Percentiles rank a stretch among this genome's conserved stretches.
phyloP scores from a whole-genome alignment of 305 asterid genomes.

The Withania somnifera region DNA sequence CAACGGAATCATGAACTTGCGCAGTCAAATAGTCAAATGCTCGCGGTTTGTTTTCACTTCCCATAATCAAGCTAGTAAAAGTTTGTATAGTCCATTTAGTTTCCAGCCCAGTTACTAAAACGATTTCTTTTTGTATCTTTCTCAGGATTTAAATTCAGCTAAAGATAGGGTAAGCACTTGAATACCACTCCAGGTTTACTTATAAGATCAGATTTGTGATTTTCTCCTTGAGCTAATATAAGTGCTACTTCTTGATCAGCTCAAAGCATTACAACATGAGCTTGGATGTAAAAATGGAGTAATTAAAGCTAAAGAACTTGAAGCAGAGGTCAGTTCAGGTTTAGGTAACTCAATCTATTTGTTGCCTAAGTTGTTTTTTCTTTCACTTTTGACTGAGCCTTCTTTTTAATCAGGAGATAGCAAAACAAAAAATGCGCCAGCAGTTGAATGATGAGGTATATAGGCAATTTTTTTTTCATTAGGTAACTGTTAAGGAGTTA shows the following conservation, averaged over 20 bases:
- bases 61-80: too few relatives aligned
- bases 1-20: too few relatives aligned
- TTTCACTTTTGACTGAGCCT: background rate
- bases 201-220: background rate
- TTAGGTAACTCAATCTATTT: background rate
- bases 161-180: conserved; percentile 52
- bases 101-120: too few relatives aligned
- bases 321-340: conserved; percentile 27
- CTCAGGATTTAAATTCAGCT: conserved; percentile 60
- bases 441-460: background rate
- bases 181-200: background rate
- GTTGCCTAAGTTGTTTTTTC: background rate
- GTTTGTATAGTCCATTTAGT: too few relatives aligned
- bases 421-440: background rate
- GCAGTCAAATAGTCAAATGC: too few relatives aligned
- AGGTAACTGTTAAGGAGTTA: background rate
- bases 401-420: conserved; percentile 23
- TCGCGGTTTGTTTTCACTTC: too few relatives aligned
- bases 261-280: conserved; percentile 46
- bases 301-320: conserved; percentile 28
- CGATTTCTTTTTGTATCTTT: background rate
- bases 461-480: background rate
- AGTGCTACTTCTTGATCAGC: conserved; percentile 25
- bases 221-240: background rate
- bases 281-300: conserved; percentile 45